phyloP scores from a whole-genome alignment of 2,329 filamentous ascomycete genomes.

The Neonectria hederae region DNA sequence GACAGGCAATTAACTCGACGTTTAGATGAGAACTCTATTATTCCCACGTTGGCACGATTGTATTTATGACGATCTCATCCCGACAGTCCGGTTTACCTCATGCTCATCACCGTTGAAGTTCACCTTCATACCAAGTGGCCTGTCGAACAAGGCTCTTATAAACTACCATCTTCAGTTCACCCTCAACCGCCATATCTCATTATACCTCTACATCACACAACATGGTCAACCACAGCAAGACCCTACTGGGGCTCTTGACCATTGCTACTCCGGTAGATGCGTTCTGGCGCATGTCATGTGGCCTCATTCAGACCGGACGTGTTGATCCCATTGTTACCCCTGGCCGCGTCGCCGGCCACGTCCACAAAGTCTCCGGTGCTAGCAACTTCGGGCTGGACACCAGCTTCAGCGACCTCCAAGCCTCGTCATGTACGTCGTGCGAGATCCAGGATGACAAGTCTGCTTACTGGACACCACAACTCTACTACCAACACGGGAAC shows the following conservation, averaged over 20 bases:
- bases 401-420: conserved; percentile 30
- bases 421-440: conserved; percentile 36
- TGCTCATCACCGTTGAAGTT: neutral
- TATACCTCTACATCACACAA: neutral
- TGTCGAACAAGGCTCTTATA: neutral
- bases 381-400: conserved; percentile 32
- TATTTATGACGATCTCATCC: conserved; percentile 27
- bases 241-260: conserved; percentile 22
- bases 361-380: conserved; percentile 37
- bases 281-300: conserved; percentile 39
- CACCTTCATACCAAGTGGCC: neutral
- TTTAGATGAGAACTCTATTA: neutral
- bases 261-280: conserved; percentile 27
- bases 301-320: conserved; percentile 35
- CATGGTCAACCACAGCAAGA: conserved; percentile 25
- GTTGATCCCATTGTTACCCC: conserved; percentile 36
- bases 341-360: conserved; percentile 32
- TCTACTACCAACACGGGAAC: conserved; percentile 35
- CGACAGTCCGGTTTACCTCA: neutral
- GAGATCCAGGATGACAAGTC: conserved; percentile 39
- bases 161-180: conserved; percentile 11
- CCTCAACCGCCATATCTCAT: conserved; percentile 5
- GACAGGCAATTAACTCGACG: neutral
- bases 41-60: neutral
- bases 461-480: conserved; percentile 39